Percentiles rank a stretch among this genome's conserved stretches.
phyloP scores from a whole-genome alignment of 2,329 filamentous ascomycete species.

The Xylaria sp. region DNA sequence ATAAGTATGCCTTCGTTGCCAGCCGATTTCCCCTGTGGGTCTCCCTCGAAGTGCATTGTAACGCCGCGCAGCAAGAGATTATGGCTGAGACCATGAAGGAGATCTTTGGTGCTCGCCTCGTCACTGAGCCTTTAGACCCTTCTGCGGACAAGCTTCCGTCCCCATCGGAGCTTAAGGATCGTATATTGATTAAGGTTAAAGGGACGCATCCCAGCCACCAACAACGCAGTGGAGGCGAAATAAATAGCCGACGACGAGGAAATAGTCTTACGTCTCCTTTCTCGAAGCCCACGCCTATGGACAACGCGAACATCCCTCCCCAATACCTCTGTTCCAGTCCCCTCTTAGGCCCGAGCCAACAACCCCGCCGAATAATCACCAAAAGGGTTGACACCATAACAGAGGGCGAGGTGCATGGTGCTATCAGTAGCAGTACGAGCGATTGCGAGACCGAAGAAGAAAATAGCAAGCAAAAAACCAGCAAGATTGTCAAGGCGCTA shows the following conservation, averaged over 20 bases:
- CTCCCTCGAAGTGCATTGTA: conserved; percentile 96
- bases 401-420: conserved; percentile 66
- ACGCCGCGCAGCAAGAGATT: conserved; percentile 78
- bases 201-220: conserved; percentile 70
- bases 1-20: conserved; percentile 90
- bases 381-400: conserved; percentile 69
- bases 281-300: conserved; percentile 69
- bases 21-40: conserved; percentile 92
- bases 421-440: conserved; percentile 73
- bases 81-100: conserved; percentile 93
- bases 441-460: conserved; percentile 80
- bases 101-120: conserved; percentile 81
- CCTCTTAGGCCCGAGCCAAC: conserved; percentile 62
- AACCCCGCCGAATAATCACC: conserved; percentile 59
- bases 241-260: conserved; percentile 63
- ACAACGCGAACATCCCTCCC: conserved; percentile 65
- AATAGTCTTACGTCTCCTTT: conserved; percentile 84
- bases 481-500: conserved; percentile 86
- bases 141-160: conserved; percentile 78
- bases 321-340: conserved; percentile 66
- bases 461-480: conserved; percentile 71
- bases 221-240: conserved; percentile 57
- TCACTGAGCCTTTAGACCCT: conserved; percentile 78
- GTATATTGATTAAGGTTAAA: conserved; percentile 95
- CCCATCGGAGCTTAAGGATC: conserved; percentile 84